These are phyloP conservation scores for Apiosordaria backusii DNA, from an alignment of 495 filamentous ascomycete genomes.

Conservation along the genomic window DNA sequence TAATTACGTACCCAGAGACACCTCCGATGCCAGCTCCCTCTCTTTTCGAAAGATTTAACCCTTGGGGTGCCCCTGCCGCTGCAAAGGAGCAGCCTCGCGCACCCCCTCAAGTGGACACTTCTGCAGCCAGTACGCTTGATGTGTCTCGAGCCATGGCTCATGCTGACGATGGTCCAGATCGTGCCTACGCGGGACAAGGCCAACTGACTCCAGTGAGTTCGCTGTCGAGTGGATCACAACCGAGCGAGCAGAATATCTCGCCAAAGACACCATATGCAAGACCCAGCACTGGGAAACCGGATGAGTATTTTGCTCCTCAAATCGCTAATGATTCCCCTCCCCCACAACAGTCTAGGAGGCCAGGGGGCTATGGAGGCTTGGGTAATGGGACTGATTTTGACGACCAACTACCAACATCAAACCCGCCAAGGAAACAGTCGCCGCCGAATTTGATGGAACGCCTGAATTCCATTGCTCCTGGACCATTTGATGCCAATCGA, in stretches of 20 bases:
- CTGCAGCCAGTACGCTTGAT: constrained; percentile 54
- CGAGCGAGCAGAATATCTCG: constrained; percentile 50
- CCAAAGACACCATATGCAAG: constrained; percentile 50
- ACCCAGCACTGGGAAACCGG: constrained; percentile 31
- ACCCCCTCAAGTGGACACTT: constrained; percentile 52
- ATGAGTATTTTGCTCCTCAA: constrained; percentile 41
- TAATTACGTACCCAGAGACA: constrained; percentile 25
- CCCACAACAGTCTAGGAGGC: constrained; percentile 29
- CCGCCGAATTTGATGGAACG: constrained; percentile 52
- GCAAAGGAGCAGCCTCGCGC: constrained; percentile 31
- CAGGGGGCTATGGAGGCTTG: constrained; percentile 41
- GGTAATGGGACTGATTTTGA: constrained; percentile 53
- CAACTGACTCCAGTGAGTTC: constrained; percentile 59
- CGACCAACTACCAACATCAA: constrained; percentile 29
- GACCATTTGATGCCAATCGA: constrained; percentile 55
- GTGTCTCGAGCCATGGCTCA: constrained; percentile 4
- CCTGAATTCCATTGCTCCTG: constrained; percentile 64
- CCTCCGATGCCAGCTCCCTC: constrained; percentile 31
- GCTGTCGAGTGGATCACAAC: constrained; percentile 50
- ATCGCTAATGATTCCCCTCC: constrained; percentile 35
- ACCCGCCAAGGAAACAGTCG: constrained; percentile 43
- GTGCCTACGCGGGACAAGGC: constrained; percentile 54
- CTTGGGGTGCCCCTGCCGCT: constrained; percentile 23
- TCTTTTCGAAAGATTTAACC: constrained; percentile 40
- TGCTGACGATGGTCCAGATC: constrained; percentile 52